Base-by-base conservation (phyloP, 2,329 filamentous ascomycete genomes). In the Atkinsonella hypoxylon region DNA sequence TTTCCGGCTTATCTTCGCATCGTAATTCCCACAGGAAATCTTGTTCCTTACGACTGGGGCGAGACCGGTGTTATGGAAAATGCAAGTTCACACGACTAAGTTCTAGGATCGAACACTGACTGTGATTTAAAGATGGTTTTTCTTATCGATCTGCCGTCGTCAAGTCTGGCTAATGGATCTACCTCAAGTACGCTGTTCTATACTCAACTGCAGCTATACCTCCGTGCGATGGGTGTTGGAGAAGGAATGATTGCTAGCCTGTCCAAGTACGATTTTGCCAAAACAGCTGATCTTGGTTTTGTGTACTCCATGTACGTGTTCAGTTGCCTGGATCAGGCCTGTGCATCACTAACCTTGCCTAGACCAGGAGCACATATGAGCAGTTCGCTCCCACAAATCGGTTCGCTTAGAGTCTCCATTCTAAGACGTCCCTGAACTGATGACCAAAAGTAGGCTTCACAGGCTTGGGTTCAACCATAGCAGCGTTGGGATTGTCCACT, bases 11-110 rank as follows among this genome's bases (percentile, higher is more conserved):
- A 89, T 63, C 67, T 96, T 15, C 81, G 93, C 7, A 75, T 98
- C 43, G 91, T 85, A 1, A 73, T 97, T 2, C 89, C 93, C 0
- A 91, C 85, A 3, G 93, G 89, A 1, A 98, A 98, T 59, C 71
- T 96, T 46, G 82, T 86, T 12, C 75, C 80, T 8, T 89, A 87
- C 59, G 91, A 98, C 62, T 97, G 93, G 90, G 91, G 90, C 10
- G 88, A 94, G 64, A 77, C 75, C 2, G 87, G 87, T 7, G 68
- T 82, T 2, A 86, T 95, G 82, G 90, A 96, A 67, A 96, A 95
- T 65, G 83, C 85, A 61, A 52, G 75, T 58, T 48, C 38, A 3
- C 36, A 6, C 17, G 18, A 18, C 11, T 32, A 18, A 15, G n/a
- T 38, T 26, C 12, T 10, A 41, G 17, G 34, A 22, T 17, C 15